phyloP scores from a whole-genome alignment of 1,139 yeast species.

The Blastobotrys proliferans region DNA sequence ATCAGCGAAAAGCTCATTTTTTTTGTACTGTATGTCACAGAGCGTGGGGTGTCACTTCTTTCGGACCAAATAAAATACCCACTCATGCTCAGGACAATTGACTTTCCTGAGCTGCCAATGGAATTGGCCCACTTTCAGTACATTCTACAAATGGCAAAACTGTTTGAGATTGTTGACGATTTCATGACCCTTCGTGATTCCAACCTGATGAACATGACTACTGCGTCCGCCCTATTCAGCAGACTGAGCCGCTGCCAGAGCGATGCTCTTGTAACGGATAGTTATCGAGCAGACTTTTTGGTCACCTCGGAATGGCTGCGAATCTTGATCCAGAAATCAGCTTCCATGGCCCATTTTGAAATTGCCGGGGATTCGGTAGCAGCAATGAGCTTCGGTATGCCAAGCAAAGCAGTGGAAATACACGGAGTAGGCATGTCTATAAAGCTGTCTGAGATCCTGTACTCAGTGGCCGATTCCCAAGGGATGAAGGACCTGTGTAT shows the following conservation, averaged over 20 bases:
- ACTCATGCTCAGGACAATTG: slow-evolving; percentile 13
- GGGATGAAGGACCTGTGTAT: too few relatives aligned
- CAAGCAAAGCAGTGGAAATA: too few relatives aligned
- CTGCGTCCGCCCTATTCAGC: neutral
- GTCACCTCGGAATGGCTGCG: slow-evolving; percentile 20
- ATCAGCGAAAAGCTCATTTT: slow-evolving; percentile 15
- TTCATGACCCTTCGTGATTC: neutral
- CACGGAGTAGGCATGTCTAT: slow-evolving; percentile 23
- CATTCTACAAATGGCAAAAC: slow-evolving; percentile 10
- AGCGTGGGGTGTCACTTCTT: slow-evolving; percentile 18
- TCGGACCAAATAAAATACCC: slow-evolving; percentile 15
- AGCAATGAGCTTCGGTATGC: too few relatives aligned
- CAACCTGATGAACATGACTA: neutral
- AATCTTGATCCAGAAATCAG: slow-evolving; percentile 14
- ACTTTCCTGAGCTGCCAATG: neutral
- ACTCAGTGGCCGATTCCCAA: slow-evolving; percentile 13
- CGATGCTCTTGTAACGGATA: slow-evolving; percentile 13
- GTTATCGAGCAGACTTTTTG: slow-evolving; percentile 19
- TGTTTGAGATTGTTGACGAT: slow-evolving; percentile 20
- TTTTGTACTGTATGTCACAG: slow-evolving; percentile 17
- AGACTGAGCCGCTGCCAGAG: slow-evolving; percentile 9
- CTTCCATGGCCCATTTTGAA: too few relatives aligned
- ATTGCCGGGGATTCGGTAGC: too few relatives aligned
- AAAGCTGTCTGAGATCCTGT: slow-evolving; percentile 18
- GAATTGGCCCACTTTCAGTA: neutral